Conservation (phyloP, 257 asterid genomes). For the Gentiana dahurica region DNA sequence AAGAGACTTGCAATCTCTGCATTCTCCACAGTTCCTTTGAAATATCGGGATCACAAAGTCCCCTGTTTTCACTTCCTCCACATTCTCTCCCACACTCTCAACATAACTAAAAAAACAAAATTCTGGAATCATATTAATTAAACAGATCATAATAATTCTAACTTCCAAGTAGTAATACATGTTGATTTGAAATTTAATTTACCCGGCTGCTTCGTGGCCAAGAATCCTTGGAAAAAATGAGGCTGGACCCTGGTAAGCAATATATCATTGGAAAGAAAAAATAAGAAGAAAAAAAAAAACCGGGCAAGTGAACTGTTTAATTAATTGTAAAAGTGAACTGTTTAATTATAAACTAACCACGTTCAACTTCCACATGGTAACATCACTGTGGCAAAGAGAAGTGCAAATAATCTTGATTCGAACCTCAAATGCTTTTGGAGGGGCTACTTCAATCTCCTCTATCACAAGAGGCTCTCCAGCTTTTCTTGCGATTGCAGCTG, state of each 20-base stretch:
- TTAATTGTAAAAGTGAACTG: no score
- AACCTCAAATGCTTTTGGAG: conserved; percentile 43
- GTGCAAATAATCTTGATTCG: conserved; percentile 40
- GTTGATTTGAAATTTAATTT: neutral
- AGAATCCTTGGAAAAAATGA: neutral
- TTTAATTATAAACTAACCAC: conserved; percentile 9
- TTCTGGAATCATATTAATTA: no score
- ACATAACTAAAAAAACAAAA: conserved; percentile 17
- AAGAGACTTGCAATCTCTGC: conserved; percentile 15
- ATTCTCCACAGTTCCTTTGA: conserved; percentile 28
- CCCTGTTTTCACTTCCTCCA: conserved; percentile 33
- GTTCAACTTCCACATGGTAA: conserved; percentile 26
- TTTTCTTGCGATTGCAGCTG: conserved; percentile 43
- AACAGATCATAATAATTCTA: no score
- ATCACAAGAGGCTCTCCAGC: conserved; percentile 33
- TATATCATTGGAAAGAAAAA: neutral
- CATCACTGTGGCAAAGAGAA: conserved; percentile 37
- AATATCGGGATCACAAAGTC: conserved; percentile 28
- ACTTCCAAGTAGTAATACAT: no score
- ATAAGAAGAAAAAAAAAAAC: no score
- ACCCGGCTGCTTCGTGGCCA: conserved; percentile 1
- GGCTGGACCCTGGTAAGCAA: neutral
- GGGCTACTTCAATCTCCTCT: conserved; percentile 36
- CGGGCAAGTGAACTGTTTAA: no score
- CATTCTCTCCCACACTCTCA: conserved; percentile 37